Conservation (phyloP, 1,139 yeast genomes). For the Eremothecium cymbalariae region DNA sequence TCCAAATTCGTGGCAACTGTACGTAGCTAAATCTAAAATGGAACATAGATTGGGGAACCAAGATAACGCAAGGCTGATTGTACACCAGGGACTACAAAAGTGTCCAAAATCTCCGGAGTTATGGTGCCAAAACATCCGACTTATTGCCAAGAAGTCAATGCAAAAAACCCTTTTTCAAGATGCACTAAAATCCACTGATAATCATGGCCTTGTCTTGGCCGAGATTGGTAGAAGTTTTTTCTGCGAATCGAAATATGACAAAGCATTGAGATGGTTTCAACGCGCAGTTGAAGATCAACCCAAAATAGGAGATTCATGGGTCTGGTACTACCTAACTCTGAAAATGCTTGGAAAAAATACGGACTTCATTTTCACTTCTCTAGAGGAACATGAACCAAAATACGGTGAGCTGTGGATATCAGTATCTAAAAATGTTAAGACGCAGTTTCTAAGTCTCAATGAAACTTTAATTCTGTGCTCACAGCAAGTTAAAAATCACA, state of each 20-base stretch:
- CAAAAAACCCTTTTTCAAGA: conserved; percentile 60
- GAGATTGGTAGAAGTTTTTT: conserved; percentile 65
- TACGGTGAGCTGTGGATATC: conserved; percentile 53
- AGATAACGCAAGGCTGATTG: conserved; percentile 47
- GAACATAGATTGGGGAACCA: conserved; percentile 47
- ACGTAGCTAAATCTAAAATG: conserved; percentile 51
- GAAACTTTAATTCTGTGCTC: too few species aligned
- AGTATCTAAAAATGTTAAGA: conserved; percentile 35
- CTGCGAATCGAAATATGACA: conserved; percentile 54
- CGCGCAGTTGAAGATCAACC: conserved; percentile 52
- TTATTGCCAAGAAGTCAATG: conserved; percentile 41
- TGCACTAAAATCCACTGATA: conserved; percentile 62
- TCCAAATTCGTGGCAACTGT: conserved; percentile 44
- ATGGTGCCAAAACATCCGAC: conserved; percentile 54
- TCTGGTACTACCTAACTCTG: conserved; percentile 49
- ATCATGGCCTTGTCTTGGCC: conserved; percentile 50
- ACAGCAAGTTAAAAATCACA: too few species aligned
- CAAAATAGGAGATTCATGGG: conserved; percentile 70
- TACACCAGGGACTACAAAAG: conserved; percentile 52
- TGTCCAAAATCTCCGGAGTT: conserved; percentile 52
- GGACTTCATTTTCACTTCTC: conserved; percentile 30
- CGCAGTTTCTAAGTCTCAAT: conserved; percentile 16
- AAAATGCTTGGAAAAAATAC: conserved; percentile 29
- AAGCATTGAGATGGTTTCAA: conserved; percentile 71
- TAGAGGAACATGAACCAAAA: conserved; percentile 43